A percentile compares a stretch with the other conserved stretches of the same genome.
Evolutionary conservation across 148 eudicot species (phyloP).

Genomic region (Dysphania ambrosioides): DNA sequence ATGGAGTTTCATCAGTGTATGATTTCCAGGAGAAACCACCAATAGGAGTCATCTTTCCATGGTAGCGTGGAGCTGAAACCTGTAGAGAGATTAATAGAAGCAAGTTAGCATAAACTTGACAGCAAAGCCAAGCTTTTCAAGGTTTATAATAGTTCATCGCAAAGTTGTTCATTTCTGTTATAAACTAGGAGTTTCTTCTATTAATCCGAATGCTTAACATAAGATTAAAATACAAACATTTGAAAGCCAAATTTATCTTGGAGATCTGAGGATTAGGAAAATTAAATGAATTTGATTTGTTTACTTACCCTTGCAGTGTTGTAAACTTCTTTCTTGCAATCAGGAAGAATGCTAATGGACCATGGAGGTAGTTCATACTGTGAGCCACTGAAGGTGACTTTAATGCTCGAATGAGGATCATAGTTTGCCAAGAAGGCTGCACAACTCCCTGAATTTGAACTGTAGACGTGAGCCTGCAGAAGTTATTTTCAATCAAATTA

Average conservation of each 20-base stretch:
- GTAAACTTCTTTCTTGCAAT: slow-evolving; percentile 74
- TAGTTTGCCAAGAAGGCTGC: slow-evolving; percentile 87
- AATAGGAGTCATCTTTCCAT: slow-evolving; percentile 54
- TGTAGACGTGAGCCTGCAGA: slow-evolving; percentile 62
- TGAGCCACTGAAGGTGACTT: slow-evolving; percentile 47
- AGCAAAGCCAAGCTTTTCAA: not conserved
- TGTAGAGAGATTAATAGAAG: slow-evolving; percentile 20
- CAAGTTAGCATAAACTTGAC: not conserved
- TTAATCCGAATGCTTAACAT: too few species aligned
- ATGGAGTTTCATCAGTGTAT: slow-evolving; percentile 55
- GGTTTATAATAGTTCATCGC: too few species aligned
- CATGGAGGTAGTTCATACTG: slow-evolving; percentile 79
- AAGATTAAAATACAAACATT: too few species aligned
- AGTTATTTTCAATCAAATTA: not conserved
- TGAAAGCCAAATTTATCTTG: too few species aligned
- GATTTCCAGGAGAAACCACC: slow-evolving; percentile 73
- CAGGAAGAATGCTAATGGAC: slow-evolving; percentile 92
- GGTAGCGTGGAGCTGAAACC: slow-evolving; percentile 43
- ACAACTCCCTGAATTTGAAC: slow-evolving; percentile 57
- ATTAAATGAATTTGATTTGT: not conserved
- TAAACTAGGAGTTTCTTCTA: too few species aligned
- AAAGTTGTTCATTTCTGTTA: too few species aligned
- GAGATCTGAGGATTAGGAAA: too few species aligned
- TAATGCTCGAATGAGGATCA: slow-evolving; percentile 48
- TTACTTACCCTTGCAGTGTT: slow-evolving; percentile 77